Percentiles rank a stretch among this genome's conserved stretches.
Evolutionary conservation across 1,284 basidiomycete species (phyloP).

Genomic region (Puccinia coronata): DNA sequence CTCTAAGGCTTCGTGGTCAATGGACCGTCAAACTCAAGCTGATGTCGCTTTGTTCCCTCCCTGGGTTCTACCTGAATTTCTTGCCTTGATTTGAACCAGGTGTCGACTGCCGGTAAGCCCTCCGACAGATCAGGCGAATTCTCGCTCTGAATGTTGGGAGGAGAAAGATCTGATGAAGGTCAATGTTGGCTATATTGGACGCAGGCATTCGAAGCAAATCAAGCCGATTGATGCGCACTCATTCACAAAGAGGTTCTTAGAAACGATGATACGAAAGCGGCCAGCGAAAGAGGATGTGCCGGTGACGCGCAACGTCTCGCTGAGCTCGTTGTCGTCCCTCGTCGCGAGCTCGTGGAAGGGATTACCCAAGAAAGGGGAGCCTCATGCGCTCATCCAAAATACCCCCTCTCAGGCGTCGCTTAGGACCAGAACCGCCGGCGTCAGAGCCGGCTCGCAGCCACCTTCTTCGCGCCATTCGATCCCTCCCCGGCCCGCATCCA

Average conservation of each 20-base stretch:
- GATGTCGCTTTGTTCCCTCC: not conserved
- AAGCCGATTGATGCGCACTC: constrained; percentile 38
- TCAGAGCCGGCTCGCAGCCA: not conserved
- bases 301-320: constrained; percentile 19
- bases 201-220: constrained; percentile 45
- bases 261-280: constrained; percentile 5
- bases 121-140: not conserved
- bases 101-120: constrained; percentile 38
- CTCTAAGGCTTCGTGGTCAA: too few relatives aligned
- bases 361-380: constrained; percentile 2
- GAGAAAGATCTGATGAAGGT: not conserved
- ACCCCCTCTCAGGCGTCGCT: not conserved
- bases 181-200: not conserved
- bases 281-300: not conserved
- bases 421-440: not conserved
- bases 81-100: constrained; percentile 1
- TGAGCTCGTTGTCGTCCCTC: constrained; percentile 31
- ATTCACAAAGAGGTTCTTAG: constrained; percentile 34
- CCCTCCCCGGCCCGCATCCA: not conserved
- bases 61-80: too few relatives aligned
- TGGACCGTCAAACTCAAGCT: not conserved
- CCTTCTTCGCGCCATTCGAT: not conserved
- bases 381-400: not conserved
- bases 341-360: constrained; percentile 23
- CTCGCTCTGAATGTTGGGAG: not conserved